These are phyloP conservation scores for Pseudogymnoascus sp. DNA, from an alignment of 2,329 filamentous ascomycete species.

Conservation along the genomic window DNA sequence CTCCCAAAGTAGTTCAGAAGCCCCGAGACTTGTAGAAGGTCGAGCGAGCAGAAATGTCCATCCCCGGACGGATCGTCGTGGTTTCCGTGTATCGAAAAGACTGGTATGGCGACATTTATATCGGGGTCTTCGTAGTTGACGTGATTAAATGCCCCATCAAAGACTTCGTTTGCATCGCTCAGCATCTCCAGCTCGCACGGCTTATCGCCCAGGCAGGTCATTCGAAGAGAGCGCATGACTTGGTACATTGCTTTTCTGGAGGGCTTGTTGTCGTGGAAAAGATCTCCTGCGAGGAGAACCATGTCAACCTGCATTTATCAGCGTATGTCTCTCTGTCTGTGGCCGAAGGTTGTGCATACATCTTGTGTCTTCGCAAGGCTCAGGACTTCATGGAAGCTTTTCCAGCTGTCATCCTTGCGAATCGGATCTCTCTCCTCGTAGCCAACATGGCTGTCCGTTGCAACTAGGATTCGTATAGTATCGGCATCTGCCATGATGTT, in stretches of 20 bases:
- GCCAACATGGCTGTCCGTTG: conserved; percentile 96
- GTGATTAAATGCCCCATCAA: conserved; percentile 81
- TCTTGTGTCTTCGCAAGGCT: conserved; percentile 76
- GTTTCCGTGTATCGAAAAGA: conserved; percentile 97
- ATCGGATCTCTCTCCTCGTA: conserved; percentile 89
- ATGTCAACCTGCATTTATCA: conserved; percentile 63
- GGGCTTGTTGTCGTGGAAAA: conserved; percentile 98
- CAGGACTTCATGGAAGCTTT: conserved; percentile 92
- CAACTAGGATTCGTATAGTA: conserved; percentile 87
- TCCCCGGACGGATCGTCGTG: conserved; percentile 98
- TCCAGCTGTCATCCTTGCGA: conserved; percentile 96
- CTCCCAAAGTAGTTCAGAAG: conserved; percentile 94
- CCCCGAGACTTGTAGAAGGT: conserved; percentile 83
- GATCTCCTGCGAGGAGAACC: conserved; percentile 87
- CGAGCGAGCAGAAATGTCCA: conserved; percentile 82
- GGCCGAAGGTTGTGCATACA: conserved; percentile 35
- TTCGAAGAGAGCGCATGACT: conserved; percentile 87
- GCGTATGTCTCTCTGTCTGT: conserved; percentile 12
- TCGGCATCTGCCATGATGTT: conserved; percentile 42
- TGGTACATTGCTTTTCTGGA: conserved; percentile 94
- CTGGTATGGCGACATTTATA: conserved; percentile 93
- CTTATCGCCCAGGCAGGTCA: conserved; percentile 91
- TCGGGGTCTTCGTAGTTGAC: conserved; percentile 98
- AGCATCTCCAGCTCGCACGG: conserved; percentile 92
- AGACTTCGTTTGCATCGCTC: conserved; percentile 85